Evolutionary conservation across 345 rosid species (phyloP), one percentile per base, ranked within the genome.

Genomic region (Gossypium turneri): DNA sequence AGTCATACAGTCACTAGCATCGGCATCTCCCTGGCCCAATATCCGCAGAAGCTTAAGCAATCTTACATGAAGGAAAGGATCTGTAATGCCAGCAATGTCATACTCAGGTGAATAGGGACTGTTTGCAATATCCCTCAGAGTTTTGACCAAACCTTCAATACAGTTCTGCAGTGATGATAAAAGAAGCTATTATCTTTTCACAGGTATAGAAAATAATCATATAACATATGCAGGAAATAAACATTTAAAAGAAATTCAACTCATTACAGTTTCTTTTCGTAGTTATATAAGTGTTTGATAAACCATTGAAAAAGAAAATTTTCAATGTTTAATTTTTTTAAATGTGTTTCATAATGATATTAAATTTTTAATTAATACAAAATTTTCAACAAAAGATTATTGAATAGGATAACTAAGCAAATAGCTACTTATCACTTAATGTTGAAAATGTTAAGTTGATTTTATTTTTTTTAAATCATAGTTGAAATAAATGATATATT

Each of bases 101-200:
- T 93, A 95, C 83, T 95, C 99, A 34, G 99, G 99, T 70, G 92
- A 80, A 86, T 93, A 95, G 70, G 99, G 86, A 81, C 99, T 95
- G 83, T 95, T 95, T 50, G 79, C 90, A 43, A 88, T 84, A 81
- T 91, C 97, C 90, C 82, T 91, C 74, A 93, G 86, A 76, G 97
- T 88, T 86, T 80, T 90, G 69, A 95, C 94, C 89, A 95, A 81
- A 56, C 94, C 90, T 41, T 91, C 97, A 12, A 90, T 91, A 88
- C 94, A 90, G 83, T 87, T 95, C 98, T 93, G 87, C 79, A 85
- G n/a, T 70, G 24, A 69, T 50, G 45, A 80, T 67, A 70, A 72
- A 75, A 74, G 19, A 73, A 70, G 72, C 60, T 27, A 27, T 61
- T 76, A 66, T 76, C 34, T 19, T 57, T 57, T 2, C 27, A 20